These are phyloP conservation scores for Backusella macrospora DNA, from an alignment of 192 early-diverging fungal species.

Conservation along the genomic window DNA sequence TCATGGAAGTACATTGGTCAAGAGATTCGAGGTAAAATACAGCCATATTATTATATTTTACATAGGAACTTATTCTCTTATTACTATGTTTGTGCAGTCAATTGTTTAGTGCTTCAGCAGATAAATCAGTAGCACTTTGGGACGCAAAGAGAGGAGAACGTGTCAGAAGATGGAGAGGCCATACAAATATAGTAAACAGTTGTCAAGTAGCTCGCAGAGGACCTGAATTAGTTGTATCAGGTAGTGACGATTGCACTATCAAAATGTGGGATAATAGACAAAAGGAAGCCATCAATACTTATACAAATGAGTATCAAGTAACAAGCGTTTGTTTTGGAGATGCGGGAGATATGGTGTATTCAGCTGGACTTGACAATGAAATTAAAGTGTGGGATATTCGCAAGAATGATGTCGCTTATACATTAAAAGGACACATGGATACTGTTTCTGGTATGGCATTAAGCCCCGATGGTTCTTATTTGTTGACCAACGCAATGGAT, in stretches of 20 bases:
- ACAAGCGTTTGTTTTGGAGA: constrained; percentile 77
- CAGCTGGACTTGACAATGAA: constrained; percentile 89
- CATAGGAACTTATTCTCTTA: not conserved
- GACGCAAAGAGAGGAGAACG: constrained; percentile 84
- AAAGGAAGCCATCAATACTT: constrained; percentile 59
- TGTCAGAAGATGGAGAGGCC: constrained; percentile 78
- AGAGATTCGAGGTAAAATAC: constrained; percentile 64
- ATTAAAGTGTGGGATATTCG: constrained; percentile 93
- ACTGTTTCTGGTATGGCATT: constrained; percentile 86
- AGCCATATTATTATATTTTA: too few species aligned
- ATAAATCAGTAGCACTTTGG: constrained; percentile 80
- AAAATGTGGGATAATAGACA: constrained; percentile 76
- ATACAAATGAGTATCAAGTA: constrained; percentile 68
- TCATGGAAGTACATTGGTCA: constrained; percentile 93
- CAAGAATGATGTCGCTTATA: constrained; percentile 62
- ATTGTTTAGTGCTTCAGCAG: constrained; percentile 83
- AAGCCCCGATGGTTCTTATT: constrained; percentile 80
- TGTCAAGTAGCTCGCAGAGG: constrained; percentile 70
- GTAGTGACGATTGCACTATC: constrained; percentile 83
- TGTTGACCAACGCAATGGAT: constrained; percentile 92
- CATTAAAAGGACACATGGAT: constrained; percentile 83
- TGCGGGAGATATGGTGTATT: constrained; percentile 79
- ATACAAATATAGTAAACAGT: constrained; percentile 83
- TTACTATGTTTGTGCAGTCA: constrained; percentile 45
- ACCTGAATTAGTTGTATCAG: constrained; percentile 78